Conservation (phyloP, 2,329 filamentous ascomycete genomes). For the Fusarium chaquense region DNA sequence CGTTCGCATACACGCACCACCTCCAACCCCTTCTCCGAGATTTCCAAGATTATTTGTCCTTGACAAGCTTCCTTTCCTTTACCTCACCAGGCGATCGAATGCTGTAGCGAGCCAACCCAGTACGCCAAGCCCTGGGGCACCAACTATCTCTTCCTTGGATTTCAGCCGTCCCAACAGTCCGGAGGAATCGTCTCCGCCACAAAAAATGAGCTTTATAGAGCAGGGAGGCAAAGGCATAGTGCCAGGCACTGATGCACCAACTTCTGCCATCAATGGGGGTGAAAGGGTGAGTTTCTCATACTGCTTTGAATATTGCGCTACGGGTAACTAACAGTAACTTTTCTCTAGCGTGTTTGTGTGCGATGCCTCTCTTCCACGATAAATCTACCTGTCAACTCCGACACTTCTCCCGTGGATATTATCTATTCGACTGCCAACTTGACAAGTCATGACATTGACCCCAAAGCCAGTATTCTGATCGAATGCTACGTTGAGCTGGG, state of each 20-base stretch:
- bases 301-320: background rate
- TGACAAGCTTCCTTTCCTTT: constrained; percentile 62
- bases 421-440: constrained; percentile 74
- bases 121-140: constrained; percentile 52
- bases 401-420: constrained; percentile 81
- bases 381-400: constrained; percentile 76
- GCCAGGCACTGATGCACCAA: constrained; percentile 76
- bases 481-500: constrained; percentile 82
- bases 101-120: constrained; percentile 47
- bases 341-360: constrained; percentile 73
- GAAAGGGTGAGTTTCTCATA: constrained; percentile 71
- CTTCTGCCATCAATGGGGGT: constrained; percentile 83
- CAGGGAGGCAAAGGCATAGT: constrained; percentile 61
- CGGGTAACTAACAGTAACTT: constrained; percentile 20
- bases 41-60: constrained; percentile 56
- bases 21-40: constrained; percentile 52
- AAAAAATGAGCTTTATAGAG: constrained; percentile 57
- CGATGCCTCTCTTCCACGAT: constrained; percentile 77
- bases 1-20: constrained; percentile 58
- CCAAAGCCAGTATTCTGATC: constrained; percentile 75
- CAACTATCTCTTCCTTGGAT: constrained; percentile 53
- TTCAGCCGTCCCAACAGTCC: constrained; percentile 52
- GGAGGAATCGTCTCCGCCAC: constrained; percentile 46
- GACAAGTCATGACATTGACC: constrained; percentile 73
- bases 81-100: constrained; percentile 57